These are phyloP conservation scores for Posidonia oceanica DNA, from an alignment of 116 monocot species.

Conservation along the genomic window DNA sequence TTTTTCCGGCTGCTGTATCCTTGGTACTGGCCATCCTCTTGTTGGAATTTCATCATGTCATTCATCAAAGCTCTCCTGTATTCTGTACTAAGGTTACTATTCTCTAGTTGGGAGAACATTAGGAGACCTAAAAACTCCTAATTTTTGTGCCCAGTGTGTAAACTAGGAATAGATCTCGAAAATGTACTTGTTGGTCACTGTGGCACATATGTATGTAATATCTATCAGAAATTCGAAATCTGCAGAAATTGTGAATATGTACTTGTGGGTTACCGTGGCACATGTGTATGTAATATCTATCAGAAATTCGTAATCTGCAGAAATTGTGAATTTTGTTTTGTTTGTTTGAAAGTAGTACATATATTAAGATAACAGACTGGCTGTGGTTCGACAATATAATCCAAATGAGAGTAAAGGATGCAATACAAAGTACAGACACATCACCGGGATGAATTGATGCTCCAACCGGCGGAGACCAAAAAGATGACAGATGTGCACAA, in stretches of 20 bases:
- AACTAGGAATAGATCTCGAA: not conserved
- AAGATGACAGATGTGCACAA: too few species aligned
- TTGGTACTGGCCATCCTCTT: conserved; percentile 98
- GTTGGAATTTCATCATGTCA: conserved; percentile 77
- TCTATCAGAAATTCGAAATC: not conserved
- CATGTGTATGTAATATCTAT: not conserved
- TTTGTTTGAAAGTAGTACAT: too few species aligned
- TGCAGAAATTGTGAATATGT: not conserved
- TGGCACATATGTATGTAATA: not conserved
- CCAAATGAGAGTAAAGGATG: too few species aligned
- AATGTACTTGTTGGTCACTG: not conserved
- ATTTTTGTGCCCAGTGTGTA: not conserved
- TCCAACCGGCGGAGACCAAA: too few species aligned
- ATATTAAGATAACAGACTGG: too few species aligned
- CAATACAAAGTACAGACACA: too few species aligned
- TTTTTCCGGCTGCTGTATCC: conserved; percentile 93
- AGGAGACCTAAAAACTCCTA: conserved; percentile 28
- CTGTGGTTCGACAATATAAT: too few species aligned
- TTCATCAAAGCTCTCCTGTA: conserved; percentile 50
- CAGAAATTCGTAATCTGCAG: too few species aligned
- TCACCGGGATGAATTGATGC: too few species aligned
- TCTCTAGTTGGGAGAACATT: conserved; percentile 67
- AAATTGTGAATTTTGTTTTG: too few species aligned
- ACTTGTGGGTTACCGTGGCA: not conserved
- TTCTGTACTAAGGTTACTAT: conserved; percentile 40